Evolutionary conservation across 768 basidiomycete species (phyloP), one percentile per base, ranked within the genome.

Genomic region (Rhodotorula diobovata): DNA sequence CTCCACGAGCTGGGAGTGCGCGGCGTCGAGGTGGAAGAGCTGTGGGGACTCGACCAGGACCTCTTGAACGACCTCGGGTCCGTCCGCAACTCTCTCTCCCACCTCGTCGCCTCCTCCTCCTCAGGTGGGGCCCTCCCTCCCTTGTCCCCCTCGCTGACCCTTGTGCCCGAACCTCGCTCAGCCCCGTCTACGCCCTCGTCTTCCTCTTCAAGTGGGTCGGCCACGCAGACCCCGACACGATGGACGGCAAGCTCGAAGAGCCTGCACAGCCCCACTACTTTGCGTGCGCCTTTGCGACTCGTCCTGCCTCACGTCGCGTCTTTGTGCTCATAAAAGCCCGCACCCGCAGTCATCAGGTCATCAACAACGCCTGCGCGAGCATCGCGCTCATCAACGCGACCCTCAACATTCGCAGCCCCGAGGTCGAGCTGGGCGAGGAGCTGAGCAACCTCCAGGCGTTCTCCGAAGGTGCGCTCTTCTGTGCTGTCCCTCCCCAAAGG

Each of bases 201-300:
- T 97, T 98, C 80, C 84, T 98, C 57, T 98, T 98, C 85, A 96
- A 97, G 83, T 97, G 92, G 89, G 82, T 93, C n/a, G 88, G 89
- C 23, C 82, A 83, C 11, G 70, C 54, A 50, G 65, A 67, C n/a
- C 51, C 70, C 4, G 76, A 39, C 8, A 65, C 56, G 25, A 66
- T 68, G 66, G 71, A 72, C 48, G 70, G 77, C 46, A 71, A 76
- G 67, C 79, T 77, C 61, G 56, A 76, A 32, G 78, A 80, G 32
- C 84, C 85, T 51, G 81, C 81, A 10, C 81, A 83, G 30, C 81
- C 83, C 4, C 81, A 83, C 67, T 89, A 88, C 81, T 97, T 96
- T 78, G 93, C 93, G 61, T 55, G 34, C 37, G 46, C 23, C 35
- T 0, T 14, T 3, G n/a, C 30, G n/a, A 32, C 46, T 48, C 56